Base-by-base conservation (phyloP, 495 filamentous ascomycete genomes). In the Aspergillus homomorphus region DNA sequence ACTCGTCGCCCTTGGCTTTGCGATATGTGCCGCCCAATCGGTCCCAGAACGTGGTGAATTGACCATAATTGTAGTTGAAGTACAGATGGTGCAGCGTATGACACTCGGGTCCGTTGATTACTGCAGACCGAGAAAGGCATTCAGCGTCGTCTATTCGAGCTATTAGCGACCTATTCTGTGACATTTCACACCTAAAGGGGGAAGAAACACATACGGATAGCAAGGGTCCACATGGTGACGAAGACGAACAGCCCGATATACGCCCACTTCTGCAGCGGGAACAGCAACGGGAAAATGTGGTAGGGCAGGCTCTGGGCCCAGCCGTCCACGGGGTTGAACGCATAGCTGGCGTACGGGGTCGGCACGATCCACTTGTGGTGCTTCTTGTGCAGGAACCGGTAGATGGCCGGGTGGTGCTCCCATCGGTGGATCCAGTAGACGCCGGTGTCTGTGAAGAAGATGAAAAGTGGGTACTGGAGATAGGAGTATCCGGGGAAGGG, bases 291-390 rank as follows among this genome's bases (percentile, higher is more conserved):
- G 75, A 90, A 98, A 55, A 96, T 51, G 76, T 97, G 93, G 74
- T 97, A 97, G 1, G 93, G 92, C n/a, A 96, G 60, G 65, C 88
- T 88, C 78, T 97, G 93, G 10, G 85, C 75, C 77, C 85, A 97
- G 60, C 93, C 93, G 73, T 98, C 93, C 26, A 96, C 58, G 1
- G 93, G 93, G 77, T 98, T 90, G 77, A 98, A 97, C 45, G 93
- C 93, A 75, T 94, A 88, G 58, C 84, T 87, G 3, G 93, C 92
- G 71, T 81, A 97, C 4, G 93, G 93, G 0, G 92, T 96, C 19
- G 93, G 91, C 82, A 97, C 91, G 73, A 96, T 92, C 93, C 92
- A 97, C 77, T 96, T 96, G 80, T 98, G 93, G 77, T 98, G 93
- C 41, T 89, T 86, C 78, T 98, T 98, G 80, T 98, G 93, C 21